Evolutionary conservation across 164 flowering plant genomes (phyloP), one percentile per base, ranked within the genome.

Genomic region (Piper betle): DNA sequence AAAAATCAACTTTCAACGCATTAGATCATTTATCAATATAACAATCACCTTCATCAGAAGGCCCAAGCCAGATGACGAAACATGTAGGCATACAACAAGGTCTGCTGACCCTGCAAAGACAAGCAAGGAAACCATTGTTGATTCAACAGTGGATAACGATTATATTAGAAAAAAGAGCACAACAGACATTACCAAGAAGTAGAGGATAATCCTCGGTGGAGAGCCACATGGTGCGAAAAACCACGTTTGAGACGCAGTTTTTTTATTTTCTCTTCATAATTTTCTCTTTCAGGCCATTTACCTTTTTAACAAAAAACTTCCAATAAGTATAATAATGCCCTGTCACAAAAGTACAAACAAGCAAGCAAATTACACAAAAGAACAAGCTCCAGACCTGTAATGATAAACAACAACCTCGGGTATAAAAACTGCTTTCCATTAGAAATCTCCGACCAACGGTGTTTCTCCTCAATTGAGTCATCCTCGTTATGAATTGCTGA

Each of bases 151-250:
- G 33, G 33, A 37, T 37, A 16, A 57, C 15, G 18, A 57, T 10
- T 16, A 33, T 61, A 16, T 9, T 42, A 62, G 39, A 39, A 37
- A 60, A 46, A 12, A 48, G n/a, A 57, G 33, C 33, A 25, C 33
- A 25, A 19, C 55, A 58, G 53, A 12, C 19, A 68, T 53, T 78
- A 93, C 97, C 99, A 66, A 90, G 88, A 69, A 89, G 83, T 64
- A 83, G 67, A 8, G 97, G 98, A 66, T 90, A 90, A 71, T 90
- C 97, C 73, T 93, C 95, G 58, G 97, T 84, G 57, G 97, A 74
- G 42, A 93, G 70, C 99, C 99, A 93, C 99, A 93, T 90, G 4
- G 97, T 93, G 38, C 93, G 87, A 66, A 93, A 90, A 39, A 96
- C 96, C 61, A 90, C 99, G 59, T 77, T 83, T 93, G 59, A 93